These are phyloP conservation scores for Nakazawaea holstii DNA, from an alignment of 805 yeast genomes.

Conservation along the genomic window DNA sequence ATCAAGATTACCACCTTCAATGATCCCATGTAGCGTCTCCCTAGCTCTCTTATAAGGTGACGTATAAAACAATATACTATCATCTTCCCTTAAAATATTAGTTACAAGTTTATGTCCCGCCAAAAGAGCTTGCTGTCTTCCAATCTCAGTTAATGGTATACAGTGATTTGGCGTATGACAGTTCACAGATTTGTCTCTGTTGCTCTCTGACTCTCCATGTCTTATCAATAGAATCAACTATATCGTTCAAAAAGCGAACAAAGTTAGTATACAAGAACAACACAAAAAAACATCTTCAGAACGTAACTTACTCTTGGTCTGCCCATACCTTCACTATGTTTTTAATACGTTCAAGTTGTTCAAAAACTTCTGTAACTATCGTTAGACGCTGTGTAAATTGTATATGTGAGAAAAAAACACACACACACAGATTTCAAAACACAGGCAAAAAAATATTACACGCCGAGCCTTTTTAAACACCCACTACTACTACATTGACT, in stretches of 20 bases:
- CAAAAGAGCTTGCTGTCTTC: conserved; percentile 55
- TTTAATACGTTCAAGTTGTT: no score
- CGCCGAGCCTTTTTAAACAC: no score
- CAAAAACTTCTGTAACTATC: no score
- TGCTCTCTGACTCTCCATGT: conserved; percentile 93
- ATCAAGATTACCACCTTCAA: conserved; percentile 39
- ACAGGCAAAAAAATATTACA: no score
- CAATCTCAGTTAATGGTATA: conserved; percentile 66
- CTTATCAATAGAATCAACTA: conserved; percentile 67
- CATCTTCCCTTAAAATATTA: conserved; percentile 39
- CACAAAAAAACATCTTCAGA: background rate
- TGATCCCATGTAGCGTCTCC: conserved; percentile 71
- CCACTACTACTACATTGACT: no score
- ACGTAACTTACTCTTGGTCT: conserved; percentile 13
- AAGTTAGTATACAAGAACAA: conserved; percentile 1
- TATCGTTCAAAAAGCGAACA: background rate
- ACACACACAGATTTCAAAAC: no score
- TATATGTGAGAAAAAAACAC: no score
- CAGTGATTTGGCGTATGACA: conserved; percentile 74
- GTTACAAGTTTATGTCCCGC: conserved; percentile 50
- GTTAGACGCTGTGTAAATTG: no score
- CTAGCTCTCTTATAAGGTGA: conserved; percentile 85
- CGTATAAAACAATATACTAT: conserved; percentile 68
- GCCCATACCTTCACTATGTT: background rate
- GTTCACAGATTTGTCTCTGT: conserved; percentile 79